These are phyloP conservation scores for Agaricus blazei DNA, from an alignment of 768 basidiomycete genomes.

Conservation along the genomic window DNA sequence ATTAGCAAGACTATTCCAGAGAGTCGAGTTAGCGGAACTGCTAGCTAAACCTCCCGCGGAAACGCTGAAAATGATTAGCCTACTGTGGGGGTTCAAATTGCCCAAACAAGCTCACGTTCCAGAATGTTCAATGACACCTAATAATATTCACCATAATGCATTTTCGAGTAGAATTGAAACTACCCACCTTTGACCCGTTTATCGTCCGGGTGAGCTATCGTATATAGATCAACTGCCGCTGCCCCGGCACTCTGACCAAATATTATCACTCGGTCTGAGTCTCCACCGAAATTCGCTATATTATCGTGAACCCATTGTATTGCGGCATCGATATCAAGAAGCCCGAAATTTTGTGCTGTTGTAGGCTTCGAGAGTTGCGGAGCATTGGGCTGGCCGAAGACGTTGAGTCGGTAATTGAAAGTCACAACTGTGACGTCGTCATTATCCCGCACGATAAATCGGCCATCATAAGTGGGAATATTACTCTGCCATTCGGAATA, in stretches of 20 bases:
- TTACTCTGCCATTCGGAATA: constrained; percentile 18
- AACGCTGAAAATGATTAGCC: background rate
- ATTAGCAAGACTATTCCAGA: constrained; percentile 26
- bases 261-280: constrained; percentile 29
- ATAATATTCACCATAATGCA: background rate
- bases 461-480: constrained; percentile 21
- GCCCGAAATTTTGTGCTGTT: constrained; percentile 31
- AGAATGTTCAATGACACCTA: constrained; percentile 27
- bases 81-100: background rate
- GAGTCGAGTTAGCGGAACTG: constrained; percentile 12
- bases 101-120: constrained; percentile 22
- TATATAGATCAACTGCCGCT: constrained; percentile 27
- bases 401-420: constrained; percentile 34
- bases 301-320: constrained; percentile 42
- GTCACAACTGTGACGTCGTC: constrained; percentile 31
- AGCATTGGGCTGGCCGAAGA: constrained; percentile 35
- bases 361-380: constrained; percentile 25
- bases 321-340: constrained; percentile 33
- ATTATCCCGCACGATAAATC: constrained; percentile 25
- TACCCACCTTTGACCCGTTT: constrained; percentile 21
- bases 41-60: background rate
- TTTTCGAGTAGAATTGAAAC: constrained; percentile 4
- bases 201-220: constrained; percentile 27
- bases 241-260: constrained; percentile 34
- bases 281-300: constrained; percentile 37